Conservation (phyloP, 1,284 basidiomycete genomes). For the Apiotrichum porosum region DNA sequence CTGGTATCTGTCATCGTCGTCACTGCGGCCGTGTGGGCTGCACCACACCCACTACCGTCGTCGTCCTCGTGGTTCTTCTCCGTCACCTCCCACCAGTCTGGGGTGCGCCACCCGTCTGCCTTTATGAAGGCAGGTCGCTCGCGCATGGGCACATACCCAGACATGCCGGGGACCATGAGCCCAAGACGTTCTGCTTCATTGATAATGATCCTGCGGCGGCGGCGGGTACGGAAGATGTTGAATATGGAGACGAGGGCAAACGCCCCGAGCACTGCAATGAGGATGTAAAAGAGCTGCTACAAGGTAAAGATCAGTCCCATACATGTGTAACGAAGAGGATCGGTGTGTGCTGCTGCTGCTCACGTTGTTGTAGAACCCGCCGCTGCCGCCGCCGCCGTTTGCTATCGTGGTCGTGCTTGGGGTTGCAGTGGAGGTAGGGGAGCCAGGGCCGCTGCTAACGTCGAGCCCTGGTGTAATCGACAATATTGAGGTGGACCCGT, state of each 20-base stretch:
- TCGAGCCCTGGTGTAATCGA: too few relatives aligned
- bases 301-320: neutral
- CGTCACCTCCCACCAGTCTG: constrained; percentile 43
- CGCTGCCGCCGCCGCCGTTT: neutral
- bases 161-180: constrained; percentile 42
- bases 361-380: constrained; percentile 25
- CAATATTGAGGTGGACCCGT: too few relatives aligned
- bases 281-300: constrained; percentile 43
- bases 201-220: constrained; percentile 30
- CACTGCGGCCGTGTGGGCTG: too few relatives aligned
- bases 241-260: constrained; percentile 40
- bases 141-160: constrained; percentile 41
- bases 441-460: too few relatives aligned
- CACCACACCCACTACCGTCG: too few relatives aligned
- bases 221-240: constrained; percentile 33
- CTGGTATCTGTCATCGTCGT: neutral
- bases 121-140: constrained; percentile 24
- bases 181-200: constrained; percentile 39
- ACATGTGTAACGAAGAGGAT: neutral
- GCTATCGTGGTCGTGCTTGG: too few relatives aligned
- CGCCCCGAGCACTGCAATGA: constrained; percentile 41
- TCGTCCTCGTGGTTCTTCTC: neutral
- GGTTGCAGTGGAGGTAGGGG: too few relatives aligned
- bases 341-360: neutral
- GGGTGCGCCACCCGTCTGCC: constrained; percentile 28